Evolutionary conservation across 2,329 filamentous ascomycete genomes (phyloP), one percentile per base, ranked within the genome.

Genomic region (Talaromyces amestolkiae): DNA sequence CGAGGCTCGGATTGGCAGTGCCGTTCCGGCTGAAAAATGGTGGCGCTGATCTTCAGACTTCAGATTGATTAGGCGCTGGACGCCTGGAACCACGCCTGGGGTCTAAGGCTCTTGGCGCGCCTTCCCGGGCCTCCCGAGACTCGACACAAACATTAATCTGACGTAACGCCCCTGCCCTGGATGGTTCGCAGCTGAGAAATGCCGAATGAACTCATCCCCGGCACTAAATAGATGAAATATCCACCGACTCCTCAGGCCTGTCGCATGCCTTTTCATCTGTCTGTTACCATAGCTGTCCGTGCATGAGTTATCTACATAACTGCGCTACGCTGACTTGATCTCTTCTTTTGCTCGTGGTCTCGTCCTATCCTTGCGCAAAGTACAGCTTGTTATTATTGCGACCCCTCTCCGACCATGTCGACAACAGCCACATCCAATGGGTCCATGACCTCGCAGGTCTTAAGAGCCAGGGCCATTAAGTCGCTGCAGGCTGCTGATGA

Each of bases 371-470:
- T 35, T 3, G 31, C 27, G 4, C 17, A 33, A 31, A 19, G 22
- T 33, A 58, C 39, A 58, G n/a, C 19, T 45, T 33, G 35, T 22
- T 35, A 35, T 17, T n/a, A 33, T 47, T 15, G 17, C 39, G 11
- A 33, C 35, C 51, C 22, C 27, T 31, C 27, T 33, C 49, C 45
- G 19, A 43, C 24, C 10, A 66, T 66, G 65, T 66, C 65, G 49
- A 66, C 65, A 41, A 66, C 65, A 15, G 61, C 65, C 45, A 66
- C 41, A 13, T 64, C 65, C 56, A 66, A 59, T 53, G 65, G 65
- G 10, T 54, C 65, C 39, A 58, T 58, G 56, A 56, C 61, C 61
- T 66, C 61, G 5, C 65, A 66, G 60, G 61, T 62, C 56, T 39
- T 66, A 47, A 60, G 65, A 51, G 61, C 65, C 31, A 56, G 65